Evolutionary conservation across 148 eudicot genomes (phyloP), one percentile per base, ranked within the genome.

Genomic region (Vaccinium myrtillus): DNA sequence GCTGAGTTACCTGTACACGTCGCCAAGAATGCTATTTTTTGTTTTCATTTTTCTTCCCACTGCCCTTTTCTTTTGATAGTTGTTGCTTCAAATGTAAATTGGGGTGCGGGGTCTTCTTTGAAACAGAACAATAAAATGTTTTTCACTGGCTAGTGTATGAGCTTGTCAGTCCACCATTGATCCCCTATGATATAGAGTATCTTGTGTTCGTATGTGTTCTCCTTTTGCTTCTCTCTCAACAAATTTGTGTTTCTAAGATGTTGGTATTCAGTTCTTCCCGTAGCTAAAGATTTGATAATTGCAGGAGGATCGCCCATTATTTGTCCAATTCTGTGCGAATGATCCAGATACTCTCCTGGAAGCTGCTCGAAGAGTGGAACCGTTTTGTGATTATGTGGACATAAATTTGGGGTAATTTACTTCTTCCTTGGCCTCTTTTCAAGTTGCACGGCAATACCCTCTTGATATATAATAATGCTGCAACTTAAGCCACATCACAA

Each of bases 281-380:
- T 50, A 14, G 67, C 67, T 32, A n/a, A 51, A 49, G 39, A 49
- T 77, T 43, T 84, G 30, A 63, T 1, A 30, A 48, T 81, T 89
- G 86, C 91, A 97, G 99, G 99, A 95, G 85, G 99, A 97, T 80
- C 91, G 99, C 16, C 99, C 99, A 13, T 88, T 97, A 58, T 95
- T 97, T 90, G 98, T 97, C 81, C 99, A 97, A 81, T 97, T 95
- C 75, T 97, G 99, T 88, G 99, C 99, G 4, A 95, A 97, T 87
- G 95, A 95, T 90, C 99, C 99, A 14, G 93, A 90, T 75, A 86
- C 91, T 82, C 90, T 97, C 78, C 87, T 97, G 86, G 96, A 94
- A 82, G 98, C 99, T 16, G 99, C 99, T 58, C 90, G 86, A 71
- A 87, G 85, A 63, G 99, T 97, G 81, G 98, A 94, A 86, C 92